A percentile compares a stretch with the other conserved stretches of the same genome.
These are phyloP conservation scores for Yamadazyma paraphyllophila DNA, from an alignment of 805 yeast genomes.

Conservation along the genomic window DNA sequence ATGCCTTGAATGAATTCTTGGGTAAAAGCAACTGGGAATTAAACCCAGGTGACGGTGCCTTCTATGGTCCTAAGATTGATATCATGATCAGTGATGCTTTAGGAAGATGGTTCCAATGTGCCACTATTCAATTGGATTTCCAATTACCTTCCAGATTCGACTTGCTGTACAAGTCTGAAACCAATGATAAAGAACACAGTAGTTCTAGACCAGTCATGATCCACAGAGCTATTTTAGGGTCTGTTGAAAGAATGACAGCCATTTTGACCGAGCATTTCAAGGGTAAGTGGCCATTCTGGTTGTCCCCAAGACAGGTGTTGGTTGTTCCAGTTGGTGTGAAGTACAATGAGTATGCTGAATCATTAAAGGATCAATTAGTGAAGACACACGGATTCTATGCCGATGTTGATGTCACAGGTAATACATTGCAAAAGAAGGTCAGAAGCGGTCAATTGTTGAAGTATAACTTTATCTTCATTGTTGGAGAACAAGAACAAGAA, in stretches of 20 bases:
- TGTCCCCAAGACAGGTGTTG: conserved; percentile 97
- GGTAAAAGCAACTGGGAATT: conserved; percentile 88
- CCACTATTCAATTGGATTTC: conserved; percentile 98
- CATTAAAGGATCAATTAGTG: conserved; percentile 62
- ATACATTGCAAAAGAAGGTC: conserved; percentile 96
- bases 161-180: conserved; percentile 71
- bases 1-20: conserved; percentile 74
- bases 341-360: conserved; percentile 85
- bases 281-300: conserved; percentile 99
- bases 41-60: conserved; percentile 97
- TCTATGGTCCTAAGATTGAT: conserved; percentile 95
- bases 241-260: conserved; percentile 99
- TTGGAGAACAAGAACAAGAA: conserved; percentile 90
- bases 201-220: conserved; percentile 95
- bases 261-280: conserved; percentile 96
- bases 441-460: conserved; percentile 93
- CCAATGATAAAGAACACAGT: conserved; percentile 54
- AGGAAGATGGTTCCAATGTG: conserved; percentile 98
- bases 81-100: conserved; percentile 93
- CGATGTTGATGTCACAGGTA: conserved; percentile 90
- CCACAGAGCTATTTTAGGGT: conserved; percentile 97
- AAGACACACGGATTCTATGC: conserved; percentile 80
- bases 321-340: conserved; percentile 97
- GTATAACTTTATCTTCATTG: conserved; percentile 94
- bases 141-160: conserved; percentile 95